Percentiles rank a stretch among this genome's conserved stretches.
Evolutionary conservation across 2,329 filamentous ascomycete species (phyloP).

Genomic region (Fusarium sp.): DNA sequence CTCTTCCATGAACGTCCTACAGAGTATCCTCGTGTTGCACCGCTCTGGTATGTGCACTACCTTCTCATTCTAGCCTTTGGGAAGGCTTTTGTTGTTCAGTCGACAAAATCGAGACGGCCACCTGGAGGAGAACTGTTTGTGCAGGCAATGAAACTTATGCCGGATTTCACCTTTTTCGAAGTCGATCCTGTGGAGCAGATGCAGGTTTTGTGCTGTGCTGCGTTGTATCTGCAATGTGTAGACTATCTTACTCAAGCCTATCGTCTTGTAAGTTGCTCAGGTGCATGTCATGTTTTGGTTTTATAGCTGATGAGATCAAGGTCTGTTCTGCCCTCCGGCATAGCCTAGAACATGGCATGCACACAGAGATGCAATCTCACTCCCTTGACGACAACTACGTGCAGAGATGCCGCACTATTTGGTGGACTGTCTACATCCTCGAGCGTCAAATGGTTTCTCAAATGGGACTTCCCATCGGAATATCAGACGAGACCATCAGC

Average conservation of each 20-base stretch:
- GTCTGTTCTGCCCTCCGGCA: slow-evolving; percentile 29
- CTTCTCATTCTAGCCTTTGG: slow-evolving; percentile 36
- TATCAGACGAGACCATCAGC: slow-evolving; percentile 35
- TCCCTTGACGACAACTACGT: slow-evolving; percentile 24
- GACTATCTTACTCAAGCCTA: slow-evolving; percentile 24
- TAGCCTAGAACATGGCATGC: slow-evolving; percentile 30
- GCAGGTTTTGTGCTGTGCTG: slow-evolving; percentile 34
- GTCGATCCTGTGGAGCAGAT: slow-evolving; percentile 29
- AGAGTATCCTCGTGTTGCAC: neutral
- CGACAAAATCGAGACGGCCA: slow-evolving; percentile 27
- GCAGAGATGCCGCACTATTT: slow-evolving; percentile 24
- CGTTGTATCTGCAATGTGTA: slow-evolving; percentile 30
- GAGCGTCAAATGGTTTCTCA: slow-evolving; percentile 35
- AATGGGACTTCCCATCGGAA: slow-evolving; percentile 29
- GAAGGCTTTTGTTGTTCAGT: slow-evolving; percentile 37
- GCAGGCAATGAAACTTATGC: slow-evolving; percentile 39
- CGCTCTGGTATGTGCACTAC: slow-evolving; percentile 40
- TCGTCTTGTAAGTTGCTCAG: slow-evolving; percentile 6
- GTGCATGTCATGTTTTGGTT: fast-evolving
- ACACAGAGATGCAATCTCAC: slow-evolving; percentile 35
- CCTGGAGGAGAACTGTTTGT: slow-evolving; percentile 33
- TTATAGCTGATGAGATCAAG: neutral
- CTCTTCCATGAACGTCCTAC: slow-evolving; percentile 20
- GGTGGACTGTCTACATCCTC: slow-evolving; percentile 38
- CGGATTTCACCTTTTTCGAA: slow-evolving; percentile 34